Evolutionary conservation across 106 monocot species (phyloP), one percentile per base, ranked within the genome.

Genomic region (Cymbidium sinense): DNA sequence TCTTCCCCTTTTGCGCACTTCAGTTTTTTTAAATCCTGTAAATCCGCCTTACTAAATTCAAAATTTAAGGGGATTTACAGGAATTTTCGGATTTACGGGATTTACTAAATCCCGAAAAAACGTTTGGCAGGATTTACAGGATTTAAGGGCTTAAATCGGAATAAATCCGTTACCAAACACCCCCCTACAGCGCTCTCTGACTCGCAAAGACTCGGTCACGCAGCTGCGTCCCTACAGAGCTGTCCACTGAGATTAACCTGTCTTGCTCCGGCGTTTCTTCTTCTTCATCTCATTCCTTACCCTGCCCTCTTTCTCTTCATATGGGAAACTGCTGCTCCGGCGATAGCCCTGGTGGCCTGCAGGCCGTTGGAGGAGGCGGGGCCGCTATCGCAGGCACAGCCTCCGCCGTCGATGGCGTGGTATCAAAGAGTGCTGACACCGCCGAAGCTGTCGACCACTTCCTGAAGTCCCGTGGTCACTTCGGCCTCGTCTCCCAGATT

Each of bases 241-340:
- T 11, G 23, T 43, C 44, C 73, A 7, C 7, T 10, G 43, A 74
- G 13, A 27, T 51, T 12, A 52, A n/a, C n/a, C n/a, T n/a, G 47
- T 34, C 5, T 31, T 15, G 34, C 34, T 18, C 20, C 33, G 33
- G 17, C 54, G 37, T 50, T 29, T 34, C 73, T 52, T 70, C n/a
- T 29, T 13, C n/a, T 27, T 34, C 44, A 19, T 41, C 21, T 52
- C 2, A 0, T 1, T 18, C 3, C 19, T 33, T 12, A 10, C 25
- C 35, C 39, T 37, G 15, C 21, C 17, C 61, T 64, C 77, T 77
- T 51, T 73, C 21, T 51, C 52, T 23, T 47, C 19, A 35, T 50
- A 95, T 95, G 95, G 95, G 95, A 21, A 90, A 83, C 65, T 95
- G 95, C 85, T 92, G 73, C 81, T 83, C 92, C 20, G 84, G 81